Evolutionary conservation across 305 asterid species (phyloP), one percentile per base, ranked within the genome.

Genomic region (Caryopteris hybrid): DNA sequence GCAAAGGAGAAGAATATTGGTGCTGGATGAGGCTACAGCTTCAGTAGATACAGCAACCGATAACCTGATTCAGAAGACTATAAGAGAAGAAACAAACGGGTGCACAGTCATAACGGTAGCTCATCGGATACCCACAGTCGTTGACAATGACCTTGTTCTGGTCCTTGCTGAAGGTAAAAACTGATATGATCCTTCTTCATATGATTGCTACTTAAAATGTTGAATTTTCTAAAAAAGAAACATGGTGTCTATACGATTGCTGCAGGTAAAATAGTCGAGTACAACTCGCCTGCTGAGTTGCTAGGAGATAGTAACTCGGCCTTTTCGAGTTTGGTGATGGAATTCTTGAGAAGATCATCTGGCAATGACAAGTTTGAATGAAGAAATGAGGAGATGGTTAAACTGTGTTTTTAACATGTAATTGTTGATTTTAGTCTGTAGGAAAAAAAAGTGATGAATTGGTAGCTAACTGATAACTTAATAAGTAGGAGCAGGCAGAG

Each of bases 51-150:
- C 92, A 46, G 77, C 81, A 38, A 87, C 95, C 0, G 96, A 85
- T 74, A 88, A 78, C 47, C 57, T 91, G 45, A 91, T 91, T 4
- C 96, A 91, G 69, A 88, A 83, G 63, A 86, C 92, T 2, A 83
- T 90, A 61, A 76, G 90, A 77, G 96, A 78, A 73, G 95, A 85
- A 74, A 86, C 96, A 0, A 75, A 64, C 6, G 76, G 76, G 6
- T 90, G 90, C 75, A 91, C 96, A 0, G 97, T 91, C 46, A 86
- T 90, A 63, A 90, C 90, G 4, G 92, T 90, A 46, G 97, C 96
- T n/a, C 97, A 90, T 72, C 81, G 97, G 25, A 88, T 90, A 55
- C 92, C 96, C 22, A 90, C 96, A 0, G 92, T 91, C 2, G 82
- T 85, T 38, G 97, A 91, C 78, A 90, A 83, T 62, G 97, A 88